Base-by-base conservation (phyloP, 2,329 filamentous ascomycete species). In the Colletotrichum sp. region DNA sequence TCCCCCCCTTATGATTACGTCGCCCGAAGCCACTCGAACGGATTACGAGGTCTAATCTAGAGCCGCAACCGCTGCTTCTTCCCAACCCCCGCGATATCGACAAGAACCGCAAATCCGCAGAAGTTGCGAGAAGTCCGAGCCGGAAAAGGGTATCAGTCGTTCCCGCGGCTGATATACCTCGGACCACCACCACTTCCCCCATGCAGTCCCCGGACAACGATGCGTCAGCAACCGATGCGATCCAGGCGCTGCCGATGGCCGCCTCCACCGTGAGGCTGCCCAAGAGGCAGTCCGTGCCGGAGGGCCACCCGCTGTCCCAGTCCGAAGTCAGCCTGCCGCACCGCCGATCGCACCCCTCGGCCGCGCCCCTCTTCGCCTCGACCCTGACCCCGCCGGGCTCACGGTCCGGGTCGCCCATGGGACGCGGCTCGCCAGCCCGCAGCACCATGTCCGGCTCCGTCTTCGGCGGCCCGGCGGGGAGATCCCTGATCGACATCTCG, bases 171-270 rank as follows among this genome's bases (percentile, higher is more conserved):
- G 74, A 62, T 69, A 74, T 39, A 65, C 74, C 71, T 69, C 49
- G 65, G 18, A 2, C 28, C 49, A 52, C 24, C 59, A 62, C 55
- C 82, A 85, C 24, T 34, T 91, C 89, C 87, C 91, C 89, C 87
- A 95, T 95, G 93, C 92, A 92, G 90, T 90, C 92, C 85, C 87
- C 90, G 83, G 88, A 90, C 84, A 88, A 94, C 92, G 92, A 88
- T 87, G 87, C 89, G 82, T 86, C 91, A 83, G 89, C 91, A 81
- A 88, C 91, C 86, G 91, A 93, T 85, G 92, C 93, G 83, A 90
- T 94, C 85, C 92, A 93, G 84, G 91, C 93, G 81, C 90, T 94
- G 84, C 93, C 94, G 81, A 87, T 92, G 82, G 92, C 93, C 79
- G 89, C 92, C 80, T 91, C 93, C 77, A 83, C 88, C 78, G 80